Evolutionary conservation across 2,329 filamentous ascomycete species (phyloP).

Genomic region (Epichloe aotearoae): DNA sequence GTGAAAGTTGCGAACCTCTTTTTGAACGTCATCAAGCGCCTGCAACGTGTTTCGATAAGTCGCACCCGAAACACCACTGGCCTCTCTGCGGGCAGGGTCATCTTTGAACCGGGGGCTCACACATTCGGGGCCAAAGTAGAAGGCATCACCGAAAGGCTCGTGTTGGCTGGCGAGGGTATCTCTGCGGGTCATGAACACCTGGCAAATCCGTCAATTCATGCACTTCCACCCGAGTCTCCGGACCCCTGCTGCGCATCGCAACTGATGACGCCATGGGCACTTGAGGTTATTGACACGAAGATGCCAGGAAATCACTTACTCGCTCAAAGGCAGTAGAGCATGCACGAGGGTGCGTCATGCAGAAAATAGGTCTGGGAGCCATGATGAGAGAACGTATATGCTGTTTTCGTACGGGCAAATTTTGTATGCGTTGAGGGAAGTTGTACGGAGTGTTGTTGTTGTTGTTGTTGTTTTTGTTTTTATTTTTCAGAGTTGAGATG

Average conservation of each 20-base stretch:
- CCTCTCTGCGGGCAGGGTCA: slow-evolving; percentile 41
- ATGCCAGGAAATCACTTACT: slow-evolving; percentile 35
- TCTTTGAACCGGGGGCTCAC: slow-evolving; percentile 64
- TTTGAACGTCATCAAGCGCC: slow-evolving; percentile 55
- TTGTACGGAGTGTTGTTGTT: too few relatives aligned
- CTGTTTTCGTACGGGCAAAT: background rate
- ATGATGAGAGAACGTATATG: background rate
- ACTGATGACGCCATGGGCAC: too few relatives aligned
- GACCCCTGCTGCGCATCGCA: background rate
- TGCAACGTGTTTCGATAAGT: slow-evolving; percentile 72
- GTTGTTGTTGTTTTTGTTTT: too few relatives aligned
- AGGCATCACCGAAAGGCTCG: slow-evolving; percentile 94
- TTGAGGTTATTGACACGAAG: background rate
- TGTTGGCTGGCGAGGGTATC: slow-evolving; percentile 75
- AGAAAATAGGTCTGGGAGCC: slow-evolving; percentile 52
- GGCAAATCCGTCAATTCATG: background rate
- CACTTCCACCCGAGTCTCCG: background rate
- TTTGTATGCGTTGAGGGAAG: background rate
- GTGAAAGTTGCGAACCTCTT: slow-evolving; percentile 47
- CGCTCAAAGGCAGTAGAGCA: slow-evolving; percentile 96
- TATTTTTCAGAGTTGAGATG: too few relatives aligned
- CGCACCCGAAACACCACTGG: slow-evolving; percentile 53
- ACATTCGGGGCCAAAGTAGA: slow-evolving; percentile 88
- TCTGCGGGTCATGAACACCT: slow-evolving; percentile 94
- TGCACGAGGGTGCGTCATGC: slow-evolving; percentile 84